Evolutionary conservation across 1,139 yeast species (phyloP).

Genomic region (Hemisphaericaspora xylofermentans): DNA sequence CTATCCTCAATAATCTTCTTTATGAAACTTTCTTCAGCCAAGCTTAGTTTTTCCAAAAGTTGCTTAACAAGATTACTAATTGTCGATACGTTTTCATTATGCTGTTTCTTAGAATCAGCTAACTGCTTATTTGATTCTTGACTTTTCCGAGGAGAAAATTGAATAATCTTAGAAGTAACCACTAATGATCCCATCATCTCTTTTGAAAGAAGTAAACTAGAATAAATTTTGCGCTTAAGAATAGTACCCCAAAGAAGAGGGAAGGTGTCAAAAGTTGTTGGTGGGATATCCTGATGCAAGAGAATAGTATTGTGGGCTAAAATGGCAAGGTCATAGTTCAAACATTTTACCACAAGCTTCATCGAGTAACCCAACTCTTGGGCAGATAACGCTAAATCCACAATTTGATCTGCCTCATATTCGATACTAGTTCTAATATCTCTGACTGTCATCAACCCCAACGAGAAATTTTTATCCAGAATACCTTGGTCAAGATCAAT

Average conservation of each 20-base stretch:
- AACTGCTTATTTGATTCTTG: conserved; percentile 20
- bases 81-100: conserved; percentile 29
- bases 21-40: conserved; percentile 45
- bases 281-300: conserved; percentile 37
- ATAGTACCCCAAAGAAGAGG: conserved; percentile 49
- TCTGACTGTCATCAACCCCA: conserved; percentile 27
- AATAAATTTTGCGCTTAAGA: conserved; percentile 28
- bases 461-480: conserved; percentile 19
- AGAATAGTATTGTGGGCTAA: conserved; percentile 53
- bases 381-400: conserved; percentile 20
- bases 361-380: conserved; percentile 27
- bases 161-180: conserved; percentile 42
- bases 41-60: conserved; percentile 34
- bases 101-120: conserved; percentile 27
- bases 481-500: conserved; percentile 12
- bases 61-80: conserved; percentile 24
- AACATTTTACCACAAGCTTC: conserved; percentile 44
- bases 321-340: conserved; percentile 56
- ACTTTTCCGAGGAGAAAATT: conserved; percentile 29
- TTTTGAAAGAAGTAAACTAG: conserved; percentile 39
- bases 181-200: conserved; percentile 43
- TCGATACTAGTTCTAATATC: conserved; percentile 40
- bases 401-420: conserved; percentile 24
- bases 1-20: conserved; percentile 26
- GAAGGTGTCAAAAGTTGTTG: conserved; percentile 45